A percentile compares a stretch with the other conserved stretches of the same genome.
phyloP scores from a whole-genome alignment of 1,139 yeast genomes.

The Blastobotrys malaysiensis region DNA sequence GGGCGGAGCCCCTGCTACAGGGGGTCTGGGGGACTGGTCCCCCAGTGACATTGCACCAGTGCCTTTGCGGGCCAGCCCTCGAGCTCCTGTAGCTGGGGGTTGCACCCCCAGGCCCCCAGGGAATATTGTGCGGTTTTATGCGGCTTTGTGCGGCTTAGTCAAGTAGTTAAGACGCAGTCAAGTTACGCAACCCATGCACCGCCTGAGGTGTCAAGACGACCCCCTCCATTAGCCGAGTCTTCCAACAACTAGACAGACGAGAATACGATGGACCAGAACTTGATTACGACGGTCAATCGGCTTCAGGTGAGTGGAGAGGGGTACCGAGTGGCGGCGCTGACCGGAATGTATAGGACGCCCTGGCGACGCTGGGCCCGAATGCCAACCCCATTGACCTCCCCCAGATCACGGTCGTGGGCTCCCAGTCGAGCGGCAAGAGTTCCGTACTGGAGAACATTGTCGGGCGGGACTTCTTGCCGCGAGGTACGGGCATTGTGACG shows the following conservation, averaged over 20 bases:
- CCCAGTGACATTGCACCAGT: too few species aligned
- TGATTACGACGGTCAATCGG: conserved; percentile 70
- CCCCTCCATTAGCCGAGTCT: neutral
- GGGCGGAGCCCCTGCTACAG: too few species aligned
- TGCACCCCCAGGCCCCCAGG: too few species aligned
- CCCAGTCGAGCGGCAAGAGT: conserved; percentile 91
- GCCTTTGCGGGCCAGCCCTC: too few species aligned
- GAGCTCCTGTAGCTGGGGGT: too few species aligned
- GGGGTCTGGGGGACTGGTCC: too few species aligned
- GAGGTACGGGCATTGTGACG: conserved; percentile 95
- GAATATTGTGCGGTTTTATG: too few species aligned
- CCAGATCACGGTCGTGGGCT: conserved; percentile 94
- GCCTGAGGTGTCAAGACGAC: neutral
- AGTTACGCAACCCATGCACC: neutral
- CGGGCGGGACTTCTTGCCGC: conserved; percentile 89
- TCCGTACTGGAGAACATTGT: conserved; percentile 92
- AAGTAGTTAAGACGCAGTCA: neutral
- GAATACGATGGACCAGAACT: conserved; percentile 18
- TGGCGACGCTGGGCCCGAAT: conserved; percentile 78
- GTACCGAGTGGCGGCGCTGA: neutral
- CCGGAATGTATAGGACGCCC: conserved; percentile 66
- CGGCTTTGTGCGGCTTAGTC: neutral
- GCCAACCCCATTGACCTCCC: conserved; percentile 64
- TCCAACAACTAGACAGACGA: neutral
- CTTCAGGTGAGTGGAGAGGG: conserved; percentile 35